Conservation (phyloP, 2,329 filamentous ascomycete genomes). For the Botryotinia convoluta region DNA sequence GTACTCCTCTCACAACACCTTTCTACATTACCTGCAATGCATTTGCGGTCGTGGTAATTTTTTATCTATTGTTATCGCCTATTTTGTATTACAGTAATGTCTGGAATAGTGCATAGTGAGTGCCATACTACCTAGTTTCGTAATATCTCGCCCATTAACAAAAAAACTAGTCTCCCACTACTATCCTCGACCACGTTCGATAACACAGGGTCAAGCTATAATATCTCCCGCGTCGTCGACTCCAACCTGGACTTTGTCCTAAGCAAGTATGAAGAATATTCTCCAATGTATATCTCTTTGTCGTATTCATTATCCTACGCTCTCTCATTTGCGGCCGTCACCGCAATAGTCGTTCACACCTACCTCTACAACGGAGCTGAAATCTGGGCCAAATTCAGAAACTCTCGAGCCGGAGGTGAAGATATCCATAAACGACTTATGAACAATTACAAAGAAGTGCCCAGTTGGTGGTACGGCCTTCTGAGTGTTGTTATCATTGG, state of each 20-base stretch:
- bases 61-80: background rate
- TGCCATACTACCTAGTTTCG: background rate
- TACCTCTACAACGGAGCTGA: constrained; percentile 65
- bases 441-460: constrained; percentile 45
- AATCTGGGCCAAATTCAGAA: constrained; percentile 43
- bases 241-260: constrained; percentile 41
- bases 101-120: constrained; percentile 58
- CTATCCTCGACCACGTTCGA: constrained; percentile 42
- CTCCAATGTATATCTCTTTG: constrained; percentile 6
- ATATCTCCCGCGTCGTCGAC: constrained; percentile 59
- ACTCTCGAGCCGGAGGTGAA: constrained; percentile 25
- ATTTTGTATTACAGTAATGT: constrained; percentile 61
- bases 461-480: constrained; percentile 55
- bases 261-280: constrained; percentile 8
- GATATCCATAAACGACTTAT: constrained; percentile 52
- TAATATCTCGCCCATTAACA: too few relatives aligned
- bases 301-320: constrained; percentile 50
- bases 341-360: constrained; percentile 66
- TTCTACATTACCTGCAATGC: constrained; percentile 8
- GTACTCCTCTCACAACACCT: constrained; percentile 56
- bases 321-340: constrained; percentile 67
- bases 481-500: constrained; percentile 47
- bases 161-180: background rate
- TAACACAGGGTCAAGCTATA: constrained; percentile 62
- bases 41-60: background rate